Base-by-base conservation (phyloP, 2,329 filamentous ascomycete genomes). In the Exophiala dermatitidis region DNA sequence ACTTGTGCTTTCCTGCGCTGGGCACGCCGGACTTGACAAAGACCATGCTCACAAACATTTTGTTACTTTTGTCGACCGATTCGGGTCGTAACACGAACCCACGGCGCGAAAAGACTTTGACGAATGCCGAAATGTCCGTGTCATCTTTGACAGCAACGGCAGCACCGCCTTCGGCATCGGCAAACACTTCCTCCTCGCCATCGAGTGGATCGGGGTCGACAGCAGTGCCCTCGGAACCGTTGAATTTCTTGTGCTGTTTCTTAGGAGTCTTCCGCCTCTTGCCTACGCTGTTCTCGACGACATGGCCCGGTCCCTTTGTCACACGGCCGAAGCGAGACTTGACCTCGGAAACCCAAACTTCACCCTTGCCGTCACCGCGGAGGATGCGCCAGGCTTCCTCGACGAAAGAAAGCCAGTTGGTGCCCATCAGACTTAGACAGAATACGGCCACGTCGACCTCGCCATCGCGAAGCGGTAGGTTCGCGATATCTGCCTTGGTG, bases 21-120 rank as follows among this genome's bases (percentile, higher is more conserved):
- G 90, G 86, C 42, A 82, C 74, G 19, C 82, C 82, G n/a, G 79
- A 82, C 74, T 97, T 98, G 64, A 90, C 76, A 70, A 98, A 98
- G 63, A 86, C 83, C 89, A 98, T 91, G 73, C 86, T 88, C 62
- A 97, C 91, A 74, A 98, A 98, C 93, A 98, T 98, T 73, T 86
- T 94, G 73, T 98, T 98, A 52, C 79, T 81, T 65, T 94, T 74
- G 72, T 98, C 90, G 6, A 95, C 77, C 0, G 84, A 59, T 74
- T 78, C 62, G 79, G 81, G 81, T 63, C 86, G 85, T 31, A 96
- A 77, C n/a, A 90, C 76, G 65, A 98, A 96, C 0, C 93, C 93
- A 19, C 90, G 78, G 62, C 84, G 83, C 47, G 79, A 75, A 59
- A 97, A 78, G 1, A 91, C 89, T 48, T 90, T 85, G 4, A 97